Evolutionary conservation across 2,329 filamentous ascomycete genomes (phyloP).

Genomic region (Dactylellina leptospora): DNA sequence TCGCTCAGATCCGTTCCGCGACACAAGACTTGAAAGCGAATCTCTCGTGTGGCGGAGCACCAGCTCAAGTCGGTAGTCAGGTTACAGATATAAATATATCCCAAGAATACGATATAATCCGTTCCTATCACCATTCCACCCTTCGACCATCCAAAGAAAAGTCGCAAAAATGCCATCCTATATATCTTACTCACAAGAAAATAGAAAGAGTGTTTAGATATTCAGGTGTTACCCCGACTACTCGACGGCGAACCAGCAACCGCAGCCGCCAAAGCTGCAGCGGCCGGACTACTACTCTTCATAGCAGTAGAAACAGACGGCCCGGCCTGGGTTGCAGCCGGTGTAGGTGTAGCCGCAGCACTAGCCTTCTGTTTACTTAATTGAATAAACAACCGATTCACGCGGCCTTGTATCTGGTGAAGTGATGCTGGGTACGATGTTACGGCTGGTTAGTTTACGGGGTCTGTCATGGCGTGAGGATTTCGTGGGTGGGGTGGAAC

Average conservation of each 20-base stretch:
- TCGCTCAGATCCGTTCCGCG: too few species aligned
- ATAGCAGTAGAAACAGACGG: not conserved
- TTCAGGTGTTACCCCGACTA: conserved; percentile 18
- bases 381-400: conserved; percentile 56
- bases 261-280: conserved; percentile 31
- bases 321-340: not conserved
- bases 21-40: too few species aligned
- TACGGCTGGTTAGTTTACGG: not conserved
- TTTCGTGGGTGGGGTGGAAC: not conserved
- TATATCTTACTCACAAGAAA: too few species aligned
- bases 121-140: too few species aligned
- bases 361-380: conserved; percentile 53
- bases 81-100: too few species aligned
- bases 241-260: conserved; percentile 3
- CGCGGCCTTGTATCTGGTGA: conserved; percentile 55
- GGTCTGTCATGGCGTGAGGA: not conserved
- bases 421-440: conserved; percentile 49
- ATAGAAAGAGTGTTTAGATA: too few species aligned
- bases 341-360: not conserved
- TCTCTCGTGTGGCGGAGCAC: too few species aligned
- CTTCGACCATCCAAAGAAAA: too few species aligned
- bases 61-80: too few species aligned
- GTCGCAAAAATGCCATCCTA: too few species aligned
- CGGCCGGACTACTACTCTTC: conserved; percentile 22
- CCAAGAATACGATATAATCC: too few species aligned